Base-by-base conservation (phyloP, 2,329 filamentous ascomycete genomes). In the Claviceps sorghi region DNA sequence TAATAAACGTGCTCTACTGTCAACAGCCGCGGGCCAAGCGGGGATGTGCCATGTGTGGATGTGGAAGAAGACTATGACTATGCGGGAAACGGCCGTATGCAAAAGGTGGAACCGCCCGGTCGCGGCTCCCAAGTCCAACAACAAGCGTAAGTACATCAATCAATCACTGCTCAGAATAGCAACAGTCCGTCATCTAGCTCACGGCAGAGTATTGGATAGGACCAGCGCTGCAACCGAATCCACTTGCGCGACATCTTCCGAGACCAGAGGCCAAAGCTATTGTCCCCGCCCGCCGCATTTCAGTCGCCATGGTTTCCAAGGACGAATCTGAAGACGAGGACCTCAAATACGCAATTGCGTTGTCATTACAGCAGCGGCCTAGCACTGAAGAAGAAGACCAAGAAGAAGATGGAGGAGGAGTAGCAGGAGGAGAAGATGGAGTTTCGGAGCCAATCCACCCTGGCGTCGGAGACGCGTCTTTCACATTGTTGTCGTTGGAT, bases 401-500 rank as follows among this genome's bases (percentile, higher is more conserved):
- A 36, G 10, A 3, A 36, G 10, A 13, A 36, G 10, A 36, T 3
- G 10, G 4, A 38, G 36, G 17, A 47, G 51, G 57, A 38, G 26
- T 51, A 38, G 32, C 8, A 1, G 32, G 43, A 6, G 32, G 30
- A 36, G 40, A 19, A 21, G 19, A 44, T 15, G 36, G 7, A 26
- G 19, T 10, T 11, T 15, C 26, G 26, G 30, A 29, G 7, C 9
- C 19, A 22, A 40, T 32, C 5, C 30, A 19, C 17, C 15, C 42
- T 11, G 38, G n/a, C 8, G 22, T 15, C 29, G 21, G 26, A 4
- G 46, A 43, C 11, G 45, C 51, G 21, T 53, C 57, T 49, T 59
- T 64, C 32, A 71, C 73, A 0, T 59, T 80, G 0, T 61, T 76
- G 4, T 76, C 77, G 3, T 67, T 95, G 1, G 78, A 95, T 68